A percentile compares a stretch with the other conserved stretches of the same genome.
Evolutionary conservation across 2,329 filamentous ascomycete species (phyloP).

Genomic region (Monosporascus ibericus): DNA sequence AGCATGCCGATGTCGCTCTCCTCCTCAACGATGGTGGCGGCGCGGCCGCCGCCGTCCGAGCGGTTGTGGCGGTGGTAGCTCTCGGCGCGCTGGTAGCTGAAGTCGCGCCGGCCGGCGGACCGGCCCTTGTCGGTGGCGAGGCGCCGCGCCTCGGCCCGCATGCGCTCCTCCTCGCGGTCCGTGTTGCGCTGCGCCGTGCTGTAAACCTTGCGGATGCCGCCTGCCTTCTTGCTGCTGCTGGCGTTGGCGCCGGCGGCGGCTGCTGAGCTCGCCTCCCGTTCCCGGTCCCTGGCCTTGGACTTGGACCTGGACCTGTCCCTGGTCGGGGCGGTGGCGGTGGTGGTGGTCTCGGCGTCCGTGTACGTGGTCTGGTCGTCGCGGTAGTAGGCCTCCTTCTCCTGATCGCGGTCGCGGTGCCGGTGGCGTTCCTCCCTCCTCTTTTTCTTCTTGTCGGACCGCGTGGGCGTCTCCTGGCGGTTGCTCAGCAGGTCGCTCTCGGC

Average conservation of each 20-base stretch:
- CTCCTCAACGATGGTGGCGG: slow-evolving; percentile 25
- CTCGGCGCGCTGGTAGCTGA: slow-evolving; percentile 46
- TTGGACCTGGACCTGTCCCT: neutral
- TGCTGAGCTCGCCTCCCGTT: neutral
- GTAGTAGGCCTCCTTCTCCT: slow-evolving; percentile 23
- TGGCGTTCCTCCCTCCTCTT: slow-evolving; percentile 9
- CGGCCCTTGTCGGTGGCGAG: slow-evolving; percentile 51
- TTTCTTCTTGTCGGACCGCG: slow-evolving; percentile 38
- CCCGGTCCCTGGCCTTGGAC: too few species aligned
- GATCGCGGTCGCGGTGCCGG: neutral
- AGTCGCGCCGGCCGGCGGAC: slow-evolving; percentile 38
- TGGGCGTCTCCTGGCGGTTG: slow-evolving; percentile 52
- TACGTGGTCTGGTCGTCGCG: slow-evolving; percentile 37
- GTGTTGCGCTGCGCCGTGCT: slow-evolving; percentile 50
- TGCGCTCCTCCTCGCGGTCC: slow-evolving; percentile 45
- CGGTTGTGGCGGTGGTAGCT: slow-evolving; percentile 15
- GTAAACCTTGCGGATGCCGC: slow-evolving; percentile 57
- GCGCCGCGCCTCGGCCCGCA: slow-evolving; percentile 49
- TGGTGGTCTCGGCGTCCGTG: neutral
- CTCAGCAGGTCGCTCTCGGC: slow-evolving; percentile 56
- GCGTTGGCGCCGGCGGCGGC: neutral
- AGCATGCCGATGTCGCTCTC: slow-evolving; percentile 20
- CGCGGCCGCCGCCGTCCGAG: neutral
- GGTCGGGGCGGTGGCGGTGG: slow-evolving; percentile 3
- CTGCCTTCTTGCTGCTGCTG: slow-evolving; percentile 12